Evolutionary conservation across 306 rosid genomes (phyloP), one percentile per base, ranked within the genome.

Genomic region (Acacia melanoxylon): DNA sequence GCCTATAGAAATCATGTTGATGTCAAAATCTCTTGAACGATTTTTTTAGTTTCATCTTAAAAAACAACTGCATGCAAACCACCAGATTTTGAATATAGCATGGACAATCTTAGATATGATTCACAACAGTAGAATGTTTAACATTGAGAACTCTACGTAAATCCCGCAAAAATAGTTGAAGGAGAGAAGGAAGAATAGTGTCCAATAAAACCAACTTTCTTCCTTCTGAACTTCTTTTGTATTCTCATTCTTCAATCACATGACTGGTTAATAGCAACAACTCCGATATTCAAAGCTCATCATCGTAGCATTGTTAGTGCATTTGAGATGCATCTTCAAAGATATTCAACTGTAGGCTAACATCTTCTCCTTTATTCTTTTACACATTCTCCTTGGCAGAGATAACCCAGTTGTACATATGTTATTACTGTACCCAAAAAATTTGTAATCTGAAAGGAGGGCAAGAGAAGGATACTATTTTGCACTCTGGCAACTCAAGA

Each of bases 1-100:
- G 92, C 97, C 97, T 93, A 87, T 48, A 82, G 66, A 87, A 56
- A 80, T 62, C 33, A 75, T 63, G 27, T 72, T 73, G 82, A 63
- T 84, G 52, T 71, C 73, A 80, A 59, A 61, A 72, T 72, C 19
- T 81, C 29, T 13, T 10, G 78, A 87, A 78, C 20, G 75, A 14
- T 13, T 70, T 76, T 61, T 80, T 76, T 4, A 42, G 22, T 37
- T 68, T 67, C 11, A 62, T 61, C 73, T 4, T 68, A 66, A 72
- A 65, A 62, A 42, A 35, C 27, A 37, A 41, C 20, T n/a, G 48
- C 45, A 35, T 62, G 41, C 29, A 61, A 72, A 85, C 31, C 25
- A 63, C 52, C 61, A 78, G 52, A 81, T 69, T 63, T 62, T 40
- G 80, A 65, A 56, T 68, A 83, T n/a, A 77, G 79, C 75, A 67